Evolutionary conservation across 2,329 filamentous ascomycete species (phyloP).

Genomic region (Scedosporium apiospermum): DNA sequence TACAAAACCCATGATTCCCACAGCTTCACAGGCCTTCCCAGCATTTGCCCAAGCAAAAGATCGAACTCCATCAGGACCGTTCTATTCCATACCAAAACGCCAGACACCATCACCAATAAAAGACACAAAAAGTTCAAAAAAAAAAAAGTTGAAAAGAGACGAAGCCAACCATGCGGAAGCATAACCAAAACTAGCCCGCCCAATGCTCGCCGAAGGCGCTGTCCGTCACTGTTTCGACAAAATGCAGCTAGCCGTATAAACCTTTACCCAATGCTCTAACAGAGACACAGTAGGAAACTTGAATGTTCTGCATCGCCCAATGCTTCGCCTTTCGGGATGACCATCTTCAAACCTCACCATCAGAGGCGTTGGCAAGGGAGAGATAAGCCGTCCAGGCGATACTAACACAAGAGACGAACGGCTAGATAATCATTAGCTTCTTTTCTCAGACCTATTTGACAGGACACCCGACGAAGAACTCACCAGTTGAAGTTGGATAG

Average conservation of each 20-base stretch:
- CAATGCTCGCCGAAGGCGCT: background rate
- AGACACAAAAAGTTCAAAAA: background rate
- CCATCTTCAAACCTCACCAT: slow-evolving; percentile 40
- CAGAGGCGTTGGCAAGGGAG: slow-evolving; percentile 79
- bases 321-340: background rate
- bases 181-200: background rate
- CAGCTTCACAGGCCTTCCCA: background rate
- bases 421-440: slow-evolving; percentile 39
- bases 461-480: slow-evolving; percentile 29
- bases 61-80: background rate
- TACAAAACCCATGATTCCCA: background rate
- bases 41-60: background rate
- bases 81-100: background rate
- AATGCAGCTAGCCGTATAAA: background rate
- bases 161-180: no score
- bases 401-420: slow-evolving; percentile 90
- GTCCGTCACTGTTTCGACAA: background rate
- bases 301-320: background rate
- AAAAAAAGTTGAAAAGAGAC: background rate
- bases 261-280: background rate
- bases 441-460: background rate
- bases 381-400: slow-evolving; percentile 98
- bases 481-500: slow-evolving; percentile 92
- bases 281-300: background rate
- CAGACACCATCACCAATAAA: background rate